Percentiles rank a stretch among this genome's conserved stretches.
These are phyloP conservation scores for Calonectria honghensis DNA, from an alignment of 2,329 filamentous ascomycete species.

Conservation along the genomic window DNA sequence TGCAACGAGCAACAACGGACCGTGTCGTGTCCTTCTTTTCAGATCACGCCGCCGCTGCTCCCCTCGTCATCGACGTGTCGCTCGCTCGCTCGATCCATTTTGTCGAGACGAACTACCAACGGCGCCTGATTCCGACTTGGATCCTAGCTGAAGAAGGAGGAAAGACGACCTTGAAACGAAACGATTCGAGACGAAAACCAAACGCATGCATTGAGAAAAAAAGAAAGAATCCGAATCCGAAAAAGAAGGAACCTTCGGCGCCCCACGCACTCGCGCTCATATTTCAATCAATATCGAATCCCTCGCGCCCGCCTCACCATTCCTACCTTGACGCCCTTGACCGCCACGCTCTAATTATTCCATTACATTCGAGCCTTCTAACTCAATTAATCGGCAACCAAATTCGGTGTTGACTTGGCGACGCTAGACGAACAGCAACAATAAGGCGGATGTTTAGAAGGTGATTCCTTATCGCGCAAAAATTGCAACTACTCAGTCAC, in stretches of 20 bases:
- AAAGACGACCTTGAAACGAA: constrained; percentile 39
- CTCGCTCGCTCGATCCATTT: constrained; percentile 30
- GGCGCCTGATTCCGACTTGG: constrained; percentile 33
- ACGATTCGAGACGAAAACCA: constrained; percentile 36
- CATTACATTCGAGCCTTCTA: constrained; percentile 37
- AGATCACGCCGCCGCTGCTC: constrained; percentile 17
- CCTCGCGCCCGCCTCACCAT: constrained; percentile 28
- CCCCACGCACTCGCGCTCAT: constrained; percentile 37
- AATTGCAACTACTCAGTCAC: constrained; percentile 22
- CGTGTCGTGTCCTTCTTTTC: constrained; percentile 29
- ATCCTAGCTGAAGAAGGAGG: constrained; percentile 28
- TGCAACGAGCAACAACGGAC: constrained; percentile 37
- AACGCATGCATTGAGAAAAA: constrained; percentile 36
- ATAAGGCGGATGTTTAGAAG: constrained; percentile 1
- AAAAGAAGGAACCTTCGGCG: constrained; percentile 34
- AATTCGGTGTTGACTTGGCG: constrained; percentile 37
- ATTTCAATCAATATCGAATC: constrained; percentile 36
- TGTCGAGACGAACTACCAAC: constrained; percentile 26
- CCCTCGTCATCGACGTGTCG: constrained; percentile 33
- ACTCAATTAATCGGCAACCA: constrained; percentile 40
- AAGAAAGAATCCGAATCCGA: constrained; percentile 34
- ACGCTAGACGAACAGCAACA: constrained; percentile 27
- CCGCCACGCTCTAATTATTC: constrained; percentile 40
- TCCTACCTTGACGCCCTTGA: constrained; percentile 25
- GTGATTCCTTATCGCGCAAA: constrained; percentile 28